Evolutionary conservation across 495 filamentous ascomycete genomes (phyloP).

Genomic region (Trichoderma gamsii): DNA sequence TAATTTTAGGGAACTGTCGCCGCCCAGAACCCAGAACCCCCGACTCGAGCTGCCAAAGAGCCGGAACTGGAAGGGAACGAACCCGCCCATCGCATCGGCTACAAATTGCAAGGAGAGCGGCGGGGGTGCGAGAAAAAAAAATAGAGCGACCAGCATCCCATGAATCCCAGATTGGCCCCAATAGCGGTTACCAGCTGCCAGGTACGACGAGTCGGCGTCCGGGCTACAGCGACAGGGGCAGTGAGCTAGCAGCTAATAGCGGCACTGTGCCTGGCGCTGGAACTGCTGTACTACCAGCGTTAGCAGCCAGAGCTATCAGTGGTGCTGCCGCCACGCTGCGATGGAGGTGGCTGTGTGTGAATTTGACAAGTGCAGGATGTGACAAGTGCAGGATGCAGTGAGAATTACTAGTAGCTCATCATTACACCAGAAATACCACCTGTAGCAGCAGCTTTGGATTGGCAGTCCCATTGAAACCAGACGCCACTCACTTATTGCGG

Average conservation of each 20-base stretch:
- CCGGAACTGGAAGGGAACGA: background rate
- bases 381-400: too few relatives aligned
- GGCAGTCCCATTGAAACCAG: too few relatives aligned
- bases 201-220: slow-evolving; percentile 12
- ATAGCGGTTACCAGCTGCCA: slow-evolving; percentile 14
- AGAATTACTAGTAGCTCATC: too few relatives aligned
- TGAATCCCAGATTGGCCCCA: background rate
- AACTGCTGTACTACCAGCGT: too few relatives aligned
- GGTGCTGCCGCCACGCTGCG: too few relatives aligned
- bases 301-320: too few relatives aligned
- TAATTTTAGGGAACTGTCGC: background rate
- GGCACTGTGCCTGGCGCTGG: too few relatives aligned
- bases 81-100: slow-evolving; percentile 10
- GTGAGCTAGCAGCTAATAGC: too few relatives aligned
- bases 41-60: slow-evolving; percentile 4
- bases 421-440: too few relatives aligned
- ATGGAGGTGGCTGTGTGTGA: too few relatives aligned
- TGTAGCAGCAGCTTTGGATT: too few relatives aligned
- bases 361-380: too few relatives aligned
- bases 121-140: background rate
- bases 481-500: background rate
- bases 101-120: slow-evolving; percentile 10
- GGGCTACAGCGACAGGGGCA: slow-evolving; percentile 2
- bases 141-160: background rate
- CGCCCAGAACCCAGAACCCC: background rate